Evolutionary conservation across 257 asterid genomes (phyloP).

Genomic region (Solanum bulbocastanum): DNA sequence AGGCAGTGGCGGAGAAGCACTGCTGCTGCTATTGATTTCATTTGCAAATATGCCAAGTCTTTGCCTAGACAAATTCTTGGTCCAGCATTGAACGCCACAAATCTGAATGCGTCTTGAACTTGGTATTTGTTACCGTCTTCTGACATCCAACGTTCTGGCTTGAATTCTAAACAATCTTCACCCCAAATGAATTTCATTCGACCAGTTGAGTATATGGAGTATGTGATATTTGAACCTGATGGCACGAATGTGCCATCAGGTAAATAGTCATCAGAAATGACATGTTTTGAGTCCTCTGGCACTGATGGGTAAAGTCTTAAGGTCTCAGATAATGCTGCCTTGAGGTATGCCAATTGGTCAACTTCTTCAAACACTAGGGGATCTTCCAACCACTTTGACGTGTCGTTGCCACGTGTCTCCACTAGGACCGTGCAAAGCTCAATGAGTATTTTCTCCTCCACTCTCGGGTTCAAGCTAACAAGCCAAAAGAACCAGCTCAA

Average conservation of each 20-base stretch:
- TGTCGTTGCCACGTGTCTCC: slow-evolving; percentile 36
- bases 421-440: slow-evolving; percentile 24
- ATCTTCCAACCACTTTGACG: slow-evolving; percentile 31
- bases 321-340: slow-evolving; percentile 57
- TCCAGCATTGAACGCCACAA: slow-evolving; percentile 51
- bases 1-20: slow-evolving; percentile 47
- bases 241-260: slow-evolving; percentile 63
- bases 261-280: slow-evolving; percentile 32
- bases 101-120: slow-evolving; percentile 28
- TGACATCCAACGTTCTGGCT: slow-evolving; percentile 62
- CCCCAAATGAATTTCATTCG: slow-evolving; percentile 65
- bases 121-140: slow-evolving; percentile 26
- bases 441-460: slow-evolving; percentile 38
- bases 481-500: slow-evolving; percentile 71
- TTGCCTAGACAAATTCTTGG: slow-evolving; percentile 53
- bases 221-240: slow-evolving; percentile 46
- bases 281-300: slow-evolving; percentile 61
- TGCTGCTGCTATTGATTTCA: slow-evolving; percentile 52
- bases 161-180: slow-evolving; percentile 39
- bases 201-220: slow-evolving; percentile 51
- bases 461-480: slow-evolving; percentile 23
- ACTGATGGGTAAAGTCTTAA: slow-evolving; percentile 58
- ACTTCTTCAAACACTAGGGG: slow-evolving; percentile 55
- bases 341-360: slow-evolving; percentile 41
- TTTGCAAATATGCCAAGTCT: slow-evolving; percentile 49